phyloP scores from a whole-genome alignment of 23 red algal species.

The Chondrus crispus region DNA sequence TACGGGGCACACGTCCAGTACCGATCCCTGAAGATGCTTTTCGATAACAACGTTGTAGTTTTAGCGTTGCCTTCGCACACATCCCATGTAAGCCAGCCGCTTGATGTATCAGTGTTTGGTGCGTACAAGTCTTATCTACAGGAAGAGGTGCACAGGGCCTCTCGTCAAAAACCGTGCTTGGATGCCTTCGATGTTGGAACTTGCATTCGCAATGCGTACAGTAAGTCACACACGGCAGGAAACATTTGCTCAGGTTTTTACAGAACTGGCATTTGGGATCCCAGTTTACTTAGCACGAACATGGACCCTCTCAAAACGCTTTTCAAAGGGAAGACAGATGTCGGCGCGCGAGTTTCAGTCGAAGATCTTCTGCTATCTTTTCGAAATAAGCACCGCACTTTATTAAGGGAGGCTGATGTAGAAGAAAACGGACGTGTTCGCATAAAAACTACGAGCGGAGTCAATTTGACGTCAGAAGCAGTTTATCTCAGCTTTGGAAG shows the following conservation, averaged over 20 bases:
- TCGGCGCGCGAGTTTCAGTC: not conserved
- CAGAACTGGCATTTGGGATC: not conserved
- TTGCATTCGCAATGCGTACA: not conserved
- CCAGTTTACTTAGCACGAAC: not conserved
- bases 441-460: not conserved
- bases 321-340: not conserved
- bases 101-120: slow-evolving; percentile 13
- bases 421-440: not conserved
- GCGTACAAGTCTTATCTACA: not conserved
- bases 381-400: not conserved
- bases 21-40: not conserved
- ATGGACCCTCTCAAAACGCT: not conserved
- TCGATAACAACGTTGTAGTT: not conserved
- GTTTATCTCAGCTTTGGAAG: not conserved
- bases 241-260: slow-evolving; percentile 11
- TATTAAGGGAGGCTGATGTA: not conserved
- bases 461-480: not conserved
- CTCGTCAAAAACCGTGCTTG: too few relatives aligned
- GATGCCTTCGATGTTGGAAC: not conserved
- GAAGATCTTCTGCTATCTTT: not conserved
- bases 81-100: not conserved
- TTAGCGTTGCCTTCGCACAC: not conserved
- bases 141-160: not conserved
- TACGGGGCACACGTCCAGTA: not conserved
- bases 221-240: not conserved